phyloP scores from a whole-genome alignment of 192 early-diverging fungal species.

The Coemansia sp. region DNA sequence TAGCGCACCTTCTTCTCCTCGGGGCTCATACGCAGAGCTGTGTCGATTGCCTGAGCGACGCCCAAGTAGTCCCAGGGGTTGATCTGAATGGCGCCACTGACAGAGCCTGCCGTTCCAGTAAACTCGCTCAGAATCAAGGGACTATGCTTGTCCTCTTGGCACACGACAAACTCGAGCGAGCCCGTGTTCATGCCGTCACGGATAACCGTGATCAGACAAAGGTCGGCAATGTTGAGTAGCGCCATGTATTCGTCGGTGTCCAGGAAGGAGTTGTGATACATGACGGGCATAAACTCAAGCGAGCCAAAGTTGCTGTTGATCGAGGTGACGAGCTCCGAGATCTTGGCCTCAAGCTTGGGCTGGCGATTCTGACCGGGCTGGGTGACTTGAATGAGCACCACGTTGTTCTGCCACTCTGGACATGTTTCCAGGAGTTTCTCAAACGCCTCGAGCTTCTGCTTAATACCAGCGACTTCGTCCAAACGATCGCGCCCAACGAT shows the following conservation, averaged over 20 bases:
- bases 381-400: constrained; percentile 95
- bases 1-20: constrained; percentile 67
- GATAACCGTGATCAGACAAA: constrained; percentile 88
- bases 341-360: constrained; percentile 75
- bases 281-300: constrained; percentile 94
- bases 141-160: constrained; percentile 84
- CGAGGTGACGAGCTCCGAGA: constrained; percentile 89
- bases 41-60: constrained; percentile 87
- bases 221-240: constrained; percentile 89
- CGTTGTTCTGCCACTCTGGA: constrained; percentile 92
- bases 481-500: constrained; percentile 97
- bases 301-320: constrained; percentile 96
- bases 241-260: constrained; percentile 97
- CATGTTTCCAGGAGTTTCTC: constrained; percentile 88
- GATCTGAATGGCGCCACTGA: constrained; percentile 82
- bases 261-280: constrained; percentile 88
- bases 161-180: constrained; percentile 91
- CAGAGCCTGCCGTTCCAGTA: constrained; percentile 92
- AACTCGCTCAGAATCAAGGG: constrained; percentile 96
- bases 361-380: constrained; percentile 78
- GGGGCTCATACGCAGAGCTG: constrained; percentile 77
- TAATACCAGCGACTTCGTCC: constrained; percentile 92
- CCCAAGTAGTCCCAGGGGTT: constrained; percentile 97
- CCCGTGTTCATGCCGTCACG: constrained; percentile 99
- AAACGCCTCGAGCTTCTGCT: constrained; percentile 95